These are phyloP conservation scores for Pseudocercospora musae DNA, from an alignment of 2,329 filamentous ascomycete genomes.

Conservation along the genomic window DNA sequence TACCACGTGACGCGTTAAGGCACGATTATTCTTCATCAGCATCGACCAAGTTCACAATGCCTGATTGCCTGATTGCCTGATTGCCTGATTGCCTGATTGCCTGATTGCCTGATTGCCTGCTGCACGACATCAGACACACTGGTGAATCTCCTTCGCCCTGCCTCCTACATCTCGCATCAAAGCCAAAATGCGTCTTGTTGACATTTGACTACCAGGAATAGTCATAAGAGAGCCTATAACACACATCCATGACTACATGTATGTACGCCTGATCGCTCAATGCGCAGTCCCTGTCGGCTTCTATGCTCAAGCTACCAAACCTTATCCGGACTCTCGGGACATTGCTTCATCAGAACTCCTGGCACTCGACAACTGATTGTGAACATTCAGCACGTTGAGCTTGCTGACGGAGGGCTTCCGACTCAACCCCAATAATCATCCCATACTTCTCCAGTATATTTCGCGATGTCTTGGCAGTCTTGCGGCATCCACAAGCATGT, in stretches of 20 bases:
- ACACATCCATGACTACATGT: not conserved
- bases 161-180: not conserved
- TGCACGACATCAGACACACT: not conserved
- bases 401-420: not conserved
- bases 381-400: not conserved
- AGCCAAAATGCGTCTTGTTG: not conserved
- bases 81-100: no score
- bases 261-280: not conserved
- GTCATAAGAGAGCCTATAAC: not conserved
- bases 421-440: no score
- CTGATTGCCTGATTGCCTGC: no score
- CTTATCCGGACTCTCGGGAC: not conserved
- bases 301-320: not conserved
- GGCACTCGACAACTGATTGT: not conserved
- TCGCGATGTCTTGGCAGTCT: not conserved
- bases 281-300: not conserved
- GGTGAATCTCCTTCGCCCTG: not conserved
- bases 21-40: no score
- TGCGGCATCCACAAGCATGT: not conserved
- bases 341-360: no score
- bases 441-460: not conserved
- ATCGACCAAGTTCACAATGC: no score
- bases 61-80: no score
- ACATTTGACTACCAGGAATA: not conserved
- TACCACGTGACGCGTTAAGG: not conserved